Conservation (phyloP, 495 filamentous ascomycete species). For the Trichoderma asperelloides region DNA sequence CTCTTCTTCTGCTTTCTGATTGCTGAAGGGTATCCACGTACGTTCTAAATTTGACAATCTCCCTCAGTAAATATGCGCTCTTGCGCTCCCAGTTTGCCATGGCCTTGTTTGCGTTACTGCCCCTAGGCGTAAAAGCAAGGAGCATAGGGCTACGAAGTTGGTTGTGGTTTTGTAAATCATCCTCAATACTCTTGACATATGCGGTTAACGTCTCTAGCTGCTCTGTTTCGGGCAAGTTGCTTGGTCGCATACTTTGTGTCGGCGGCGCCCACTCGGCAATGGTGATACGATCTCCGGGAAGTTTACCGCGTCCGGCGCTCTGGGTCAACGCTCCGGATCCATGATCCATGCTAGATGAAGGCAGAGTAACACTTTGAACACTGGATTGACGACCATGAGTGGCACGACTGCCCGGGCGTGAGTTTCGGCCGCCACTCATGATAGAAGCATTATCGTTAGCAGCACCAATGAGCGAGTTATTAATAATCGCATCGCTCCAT, state of each 20-base stretch:
- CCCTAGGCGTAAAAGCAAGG: conserved; percentile 80
- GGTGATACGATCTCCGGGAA: conserved; percentile 78
- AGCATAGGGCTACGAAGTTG: conserved; percentile 76
- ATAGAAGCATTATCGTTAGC: conserved; percentile 32
- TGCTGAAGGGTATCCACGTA: conserved; percentile 73
- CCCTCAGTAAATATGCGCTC: conserved; percentile 79
- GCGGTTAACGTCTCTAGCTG: conserved; percentile 64
- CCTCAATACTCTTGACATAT: conserved; percentile 81
- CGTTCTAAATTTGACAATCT: conserved; percentile 92
- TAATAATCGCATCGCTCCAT: conserved; percentile 86
- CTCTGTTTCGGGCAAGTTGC: conserved; percentile 64
- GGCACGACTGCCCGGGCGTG: conserved; percentile 35
- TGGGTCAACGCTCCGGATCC: conserved; percentile 34
- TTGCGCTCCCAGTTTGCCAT: conserved; percentile 96
- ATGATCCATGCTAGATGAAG: conserved; percentile 23
- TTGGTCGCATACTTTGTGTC: conserved; percentile 77
- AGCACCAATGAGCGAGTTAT: conserved; percentile 52
- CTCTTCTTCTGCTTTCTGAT: conserved; percentile 30
- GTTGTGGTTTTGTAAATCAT: conserved; percentile 79
- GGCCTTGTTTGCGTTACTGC: conserved; percentile 70
- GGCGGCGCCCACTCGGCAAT: conserved; percentile 95
- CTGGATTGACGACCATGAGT: conserved; percentile 13
- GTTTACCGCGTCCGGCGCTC: conserved; percentile 30
- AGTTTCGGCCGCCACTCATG: conserved; percentile 24
- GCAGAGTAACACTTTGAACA: not conserved